Evolutionary conservation across 768 basidiomycete genomes (phyloP), one percentile per base, ranked within the genome.

Genomic region (Mycena capillaripes): DNA sequence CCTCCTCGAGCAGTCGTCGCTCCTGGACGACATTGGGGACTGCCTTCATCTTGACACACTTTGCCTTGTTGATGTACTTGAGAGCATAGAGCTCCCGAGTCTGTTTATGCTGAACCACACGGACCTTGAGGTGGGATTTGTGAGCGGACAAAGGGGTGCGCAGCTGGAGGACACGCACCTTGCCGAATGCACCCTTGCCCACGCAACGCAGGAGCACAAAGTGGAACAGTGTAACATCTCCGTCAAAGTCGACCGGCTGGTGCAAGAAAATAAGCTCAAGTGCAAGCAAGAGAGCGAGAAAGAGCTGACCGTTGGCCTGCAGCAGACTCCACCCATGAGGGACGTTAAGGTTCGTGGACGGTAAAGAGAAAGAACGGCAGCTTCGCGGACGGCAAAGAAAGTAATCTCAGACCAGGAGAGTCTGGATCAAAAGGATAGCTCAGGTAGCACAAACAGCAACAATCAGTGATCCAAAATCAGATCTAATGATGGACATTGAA

Each of bases 161-260:
- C 66, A 64, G 56, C 12, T 44, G n/a, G 42, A 27, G 32, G 21
- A 17, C 12, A 79, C 83, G 63, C 38, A 97, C 97, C 91, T 99
- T 99, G 80, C 97, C 97, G 82, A 99, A 99, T 1, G 97, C 97
- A 60, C 97, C 97, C 82, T 98, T 98, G 25, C 97, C 97, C n/a
- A 99, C 97, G 75, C 96, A 97, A 77, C 97, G 88, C 23, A 99
- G 83, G 46, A 99, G 92, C 73, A 95, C 89, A 80, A 99, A 99
- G 80, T 99, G 98, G 82, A 98, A 99, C 68, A 99, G 92, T 80
- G 96, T 97, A 80, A 96, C 93, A 73, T 97, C 96, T 75, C 94
- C 95, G 76, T 97, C 96, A 80, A 97, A 97, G 86, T 97, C 96
- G 83, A 97, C 93, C 74, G 95, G 95, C 95, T 97, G 79, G 27